phyloP scores from a whole-genome alignment of 495 filamentous ascomycete species.

The Neurospora tetraspora region DNA sequence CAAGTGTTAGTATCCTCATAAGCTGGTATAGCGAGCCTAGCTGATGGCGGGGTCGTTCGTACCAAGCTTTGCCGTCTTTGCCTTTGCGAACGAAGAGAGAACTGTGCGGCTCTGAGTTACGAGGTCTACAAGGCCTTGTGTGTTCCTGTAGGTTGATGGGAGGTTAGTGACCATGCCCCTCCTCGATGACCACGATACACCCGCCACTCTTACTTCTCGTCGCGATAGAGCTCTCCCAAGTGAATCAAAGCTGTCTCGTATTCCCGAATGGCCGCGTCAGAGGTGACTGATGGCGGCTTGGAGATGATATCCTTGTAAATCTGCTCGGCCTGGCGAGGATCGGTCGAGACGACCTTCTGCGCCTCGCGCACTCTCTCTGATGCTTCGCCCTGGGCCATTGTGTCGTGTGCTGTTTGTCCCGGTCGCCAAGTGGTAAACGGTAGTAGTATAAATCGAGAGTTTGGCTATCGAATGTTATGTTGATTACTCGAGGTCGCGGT shows the following conservation, averaged over 20 bases:
- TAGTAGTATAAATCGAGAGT: background rate
- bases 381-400: constrained; percentile 36
- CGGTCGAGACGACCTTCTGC: constrained; percentile 66
- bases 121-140: constrained; percentile 80
- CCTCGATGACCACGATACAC: background rate
- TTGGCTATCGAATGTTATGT: background rate
- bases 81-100: constrained; percentile 92
- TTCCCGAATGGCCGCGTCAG: constrained; percentile 72
- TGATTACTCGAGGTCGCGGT: background rate
- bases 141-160: constrained; percentile 40
- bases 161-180: constrained; percentile 1
- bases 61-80: constrained; percentile 98
- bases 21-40: background rate
- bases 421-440: background rate
- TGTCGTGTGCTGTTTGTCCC: constrained; percentile 4
- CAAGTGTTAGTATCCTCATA: constrained; percentile 1
- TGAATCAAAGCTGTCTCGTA: constrained; percentile 79
- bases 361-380: constrained; percentile 55
- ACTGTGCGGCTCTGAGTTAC: constrained; percentile 83
- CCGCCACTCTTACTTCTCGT: constrained; percentile 51
- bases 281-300: constrained; percentile 66
- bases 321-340: constrained; percentile 69
- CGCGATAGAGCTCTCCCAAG: constrained; percentile 84
- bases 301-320: constrained; percentile 85
- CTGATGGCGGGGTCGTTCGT: constrained; percentile 20